phyloP scores from a whole-genome alignment of 225 moss, liverwort and hornwort species.

The Polytrichum commune region DNA sequence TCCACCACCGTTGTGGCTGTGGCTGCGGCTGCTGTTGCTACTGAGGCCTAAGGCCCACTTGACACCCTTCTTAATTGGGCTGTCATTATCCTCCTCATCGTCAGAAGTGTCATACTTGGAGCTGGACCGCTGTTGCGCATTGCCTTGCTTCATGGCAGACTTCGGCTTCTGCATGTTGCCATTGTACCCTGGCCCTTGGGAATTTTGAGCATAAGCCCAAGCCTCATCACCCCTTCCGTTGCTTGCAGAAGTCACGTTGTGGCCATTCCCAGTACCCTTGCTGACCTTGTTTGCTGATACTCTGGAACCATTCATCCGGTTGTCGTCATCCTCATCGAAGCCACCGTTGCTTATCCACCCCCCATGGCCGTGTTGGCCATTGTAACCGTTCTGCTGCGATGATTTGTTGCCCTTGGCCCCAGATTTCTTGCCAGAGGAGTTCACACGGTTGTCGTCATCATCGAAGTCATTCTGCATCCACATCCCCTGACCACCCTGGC shows the following conservation, averaged over 20 bases:
- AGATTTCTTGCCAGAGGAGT: too few relatives aligned
- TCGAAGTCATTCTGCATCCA: too few relatives aligned
- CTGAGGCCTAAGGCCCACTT: neutral
- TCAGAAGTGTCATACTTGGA: slow-evolving; percentile 27
- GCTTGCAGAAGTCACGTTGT: neutral
- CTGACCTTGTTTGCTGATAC: slow-evolving; percentile 9
- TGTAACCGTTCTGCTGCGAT: too few relatives aligned
- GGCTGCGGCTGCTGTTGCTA: neutral
- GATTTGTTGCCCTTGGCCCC: too few relatives aligned
- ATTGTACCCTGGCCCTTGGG: slow-evolving; percentile 15
- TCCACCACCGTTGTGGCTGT: neutral
- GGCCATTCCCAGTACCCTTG: slow-evolving; percentile 11
- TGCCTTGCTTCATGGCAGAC: slow-evolving; percentile 29
- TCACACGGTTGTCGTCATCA: too few relatives aligned
- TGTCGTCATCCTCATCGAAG: slow-evolving; percentile 19
- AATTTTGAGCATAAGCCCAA: slow-evolving; percentile 38
- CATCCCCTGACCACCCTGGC: neutral
- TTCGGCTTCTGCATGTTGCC: slow-evolving; percentile 8
- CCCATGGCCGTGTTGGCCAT: too few relatives aligned
- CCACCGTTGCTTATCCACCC: too few relatives aligned
- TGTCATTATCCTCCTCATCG: slow-evolving; percentile 22
- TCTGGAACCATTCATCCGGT: slow-evolving; percentile 4
- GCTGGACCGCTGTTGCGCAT: slow-evolving; percentile 22
- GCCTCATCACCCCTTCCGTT: slow-evolving; percentile 3
- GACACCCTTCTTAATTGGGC: neutral